Evolutionary conservation across 192 early-diverging fungal genomes (phyloP).

Genomic region (Coemansia sp.): DNA sequence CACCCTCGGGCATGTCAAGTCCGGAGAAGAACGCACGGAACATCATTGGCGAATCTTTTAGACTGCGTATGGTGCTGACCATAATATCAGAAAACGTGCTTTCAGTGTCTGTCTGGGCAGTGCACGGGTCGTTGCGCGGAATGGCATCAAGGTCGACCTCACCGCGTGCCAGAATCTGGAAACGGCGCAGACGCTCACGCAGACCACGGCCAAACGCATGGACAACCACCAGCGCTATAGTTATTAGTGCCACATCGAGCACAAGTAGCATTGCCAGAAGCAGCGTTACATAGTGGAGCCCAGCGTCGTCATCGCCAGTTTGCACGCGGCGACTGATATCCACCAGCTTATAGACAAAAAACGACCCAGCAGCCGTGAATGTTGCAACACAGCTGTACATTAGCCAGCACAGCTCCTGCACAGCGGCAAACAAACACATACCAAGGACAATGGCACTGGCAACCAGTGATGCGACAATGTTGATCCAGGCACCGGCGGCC

Average conservation of each 20-base stretch:
- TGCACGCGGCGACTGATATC: conserved; percentile 10
- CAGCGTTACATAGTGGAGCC: conserved; percentile 21
- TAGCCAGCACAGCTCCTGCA: conserved; percentile 33
- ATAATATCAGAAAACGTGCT: conserved; percentile 6
- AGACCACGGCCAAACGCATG: conserved; percentile 32
- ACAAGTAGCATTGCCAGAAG: conserved; percentile 23
- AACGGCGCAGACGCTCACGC: conserved; percentile 25
- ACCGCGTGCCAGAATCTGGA: conserved; percentile 28
- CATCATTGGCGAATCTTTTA: conserved; percentile 27
- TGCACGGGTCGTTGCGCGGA: background rate
- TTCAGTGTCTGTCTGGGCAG: background rate
- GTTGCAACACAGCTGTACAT: conserved; percentile 30
- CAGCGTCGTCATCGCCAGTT: background rate
- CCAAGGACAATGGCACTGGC: conserved; percentile 14
- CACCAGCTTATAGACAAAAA: conserved; percentile 47
- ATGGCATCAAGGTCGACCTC: conserved; percentile 24
- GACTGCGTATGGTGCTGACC: conserved; percentile 23
- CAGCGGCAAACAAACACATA: conserved; percentile 28
- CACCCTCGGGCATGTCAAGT: conserved; percentile 2
- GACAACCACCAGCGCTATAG: conserved; percentile 12
- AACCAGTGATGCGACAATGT: conserved; percentile 10
- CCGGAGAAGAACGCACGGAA: conserved; percentile 39
- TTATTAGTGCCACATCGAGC: conserved; percentile 15
- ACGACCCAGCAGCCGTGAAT: conserved; percentile 8
- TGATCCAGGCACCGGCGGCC: conserved; percentile 41